These are phyloP conservation scores for Suillus plorans DNA, from an alignment of 768 basidiomycete species.

Conservation along the genomic window DNA sequence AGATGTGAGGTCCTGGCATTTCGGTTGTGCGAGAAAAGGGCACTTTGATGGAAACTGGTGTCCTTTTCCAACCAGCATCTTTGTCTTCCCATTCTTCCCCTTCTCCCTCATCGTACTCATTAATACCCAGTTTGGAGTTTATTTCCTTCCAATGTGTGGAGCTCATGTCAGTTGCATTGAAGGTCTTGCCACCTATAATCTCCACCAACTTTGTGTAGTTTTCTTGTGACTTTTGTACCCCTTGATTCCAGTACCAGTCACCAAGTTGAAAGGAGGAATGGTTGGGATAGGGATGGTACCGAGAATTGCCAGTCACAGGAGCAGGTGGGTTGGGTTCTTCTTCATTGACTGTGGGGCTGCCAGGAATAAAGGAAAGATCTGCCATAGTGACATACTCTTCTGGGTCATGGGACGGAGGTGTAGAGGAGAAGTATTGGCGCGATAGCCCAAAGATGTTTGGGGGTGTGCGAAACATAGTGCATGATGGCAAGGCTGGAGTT, in stretches of 20 bases:
- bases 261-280: not conserved
- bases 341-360: too few relatives aligned
- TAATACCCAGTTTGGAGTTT: not conserved
- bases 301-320: not conserved
- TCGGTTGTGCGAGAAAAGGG: conserved; percentile 7
- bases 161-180: conserved; percentile 3
- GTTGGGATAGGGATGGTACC: not conserved
- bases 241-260: not conserved
- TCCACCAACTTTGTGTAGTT: not conserved
- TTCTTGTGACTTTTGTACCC: not conserved
- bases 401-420: not conserved
- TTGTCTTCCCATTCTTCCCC: conserved; percentile 8
- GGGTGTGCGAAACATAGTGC: not conserved
- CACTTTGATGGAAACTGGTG: conserved; percentile 10
- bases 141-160: conserved; percentile 5
- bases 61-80: conserved; percentile 15
- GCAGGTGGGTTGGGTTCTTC: not conserved
- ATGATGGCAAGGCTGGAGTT: not conserved
- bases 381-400: not conserved
- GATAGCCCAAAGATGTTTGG: not conserved
- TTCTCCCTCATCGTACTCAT: not conserved
- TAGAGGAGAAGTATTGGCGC: not conserved
- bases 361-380: not conserved
- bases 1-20: conserved; percentile 4
- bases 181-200: not conserved